Base-by-base conservation (phyloP, 2,329 filamentous ascomycete genomes). In the Verticillium albo-atrum region DNA sequence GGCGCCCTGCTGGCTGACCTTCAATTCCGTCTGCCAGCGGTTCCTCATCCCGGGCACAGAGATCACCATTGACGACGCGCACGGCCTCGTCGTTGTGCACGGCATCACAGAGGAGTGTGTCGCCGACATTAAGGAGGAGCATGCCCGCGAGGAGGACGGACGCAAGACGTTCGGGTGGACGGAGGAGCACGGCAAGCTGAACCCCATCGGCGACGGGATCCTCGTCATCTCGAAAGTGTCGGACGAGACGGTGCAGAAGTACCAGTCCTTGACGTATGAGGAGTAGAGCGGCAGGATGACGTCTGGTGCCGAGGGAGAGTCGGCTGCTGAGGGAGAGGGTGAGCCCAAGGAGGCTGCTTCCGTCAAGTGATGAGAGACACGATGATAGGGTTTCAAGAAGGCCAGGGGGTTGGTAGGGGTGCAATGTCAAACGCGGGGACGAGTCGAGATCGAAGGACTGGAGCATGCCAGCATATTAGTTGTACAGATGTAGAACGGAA, bases 1-100 rank as follows among this genome's bases (percentile, higher is more conserved):
- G 3, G 66, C 67, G 0, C 65, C 68, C 1, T 70, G 68, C 66
- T 70, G 68, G 68, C 67, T 67, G 50, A 61, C 60, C 10, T 63
- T 64, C 56, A 61, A 66, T 59, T 27, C 67, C 1, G 63, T 63
- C 3, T 70, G 68, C 62, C 54, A 47, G 20, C 61, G 66, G 7
- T 61, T 60, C 56, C 56, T 69, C 52, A 20, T 26, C 14, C 4
- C 20, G 3, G 60, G 52, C 32, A 66, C 64, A 27, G 59, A 66
- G 34, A 62, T 67, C 60, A 61, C 61, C 26, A 50, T 69, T 25
- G 63, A 67, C 63, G 26, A 34, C 10, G n/a, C 7, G 20, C 62
- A 62, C 58, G 54, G 59, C n/a, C 57, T 65, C 25, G 65, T 62
- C 27, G 57, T 69, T 23, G 58, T 70, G 47, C 62, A 65, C 47